These are phyloP conservation scores for Graphilbum ipis-grandicollis DNA, from an alignment of 2,329 filamentous ascomycete species.

Conservation along the genomic window DNA sequence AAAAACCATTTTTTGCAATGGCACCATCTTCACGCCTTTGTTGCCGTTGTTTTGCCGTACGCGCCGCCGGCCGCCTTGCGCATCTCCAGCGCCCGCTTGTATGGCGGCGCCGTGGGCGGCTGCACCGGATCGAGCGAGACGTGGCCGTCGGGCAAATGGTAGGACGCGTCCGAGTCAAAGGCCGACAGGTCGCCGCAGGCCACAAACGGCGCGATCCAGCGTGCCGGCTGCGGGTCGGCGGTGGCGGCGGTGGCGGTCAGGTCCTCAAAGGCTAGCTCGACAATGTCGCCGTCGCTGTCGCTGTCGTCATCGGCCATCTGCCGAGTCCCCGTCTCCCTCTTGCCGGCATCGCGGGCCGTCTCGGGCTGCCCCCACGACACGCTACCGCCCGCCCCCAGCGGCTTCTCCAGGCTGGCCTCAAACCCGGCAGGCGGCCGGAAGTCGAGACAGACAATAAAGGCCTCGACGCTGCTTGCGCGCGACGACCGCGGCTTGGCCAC, in stretches of 20 bases:
- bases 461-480: slow-evolving; percentile 90
- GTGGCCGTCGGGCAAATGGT: slow-evolving; percentile 71
- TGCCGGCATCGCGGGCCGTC: slow-evolving; percentile 29
- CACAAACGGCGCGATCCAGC: slow-evolving; percentile 90
- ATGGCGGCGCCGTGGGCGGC: slow-evolving; percentile 88
- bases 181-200: slow-evolving; percentile 92
- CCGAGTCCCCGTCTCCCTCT: slow-evolving; percentile 14
- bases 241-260: slow-evolving; percentile 7
- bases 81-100: slow-evolving; percentile 78
- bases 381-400: slow-evolving; percentile 55
- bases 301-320: background rate
- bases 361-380: too few species aligned
- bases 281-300: background rate
- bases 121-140: slow-evolving; percentile 83
- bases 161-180: slow-evolving; percentile 92
- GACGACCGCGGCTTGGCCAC: slow-evolving; percentile 90
- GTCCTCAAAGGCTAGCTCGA: slow-evolving; percentile 29
- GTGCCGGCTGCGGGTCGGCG: slow-evolving; percentile 22
- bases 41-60: slow-evolving; percentile 47
- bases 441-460: slow-evolving; percentile 87
- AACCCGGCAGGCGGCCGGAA: slow-evolving; percentile 69
- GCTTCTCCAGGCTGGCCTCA: slow-evolving; percentile 56
- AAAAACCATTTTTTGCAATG: background rate
- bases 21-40: background rate
- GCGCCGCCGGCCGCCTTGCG: slow-evolving; percentile 59